phyloP scores from a whole-genome alignment of 2,329 filamentous ascomycete species.

The Colletotrichum liriopes region DNA sequence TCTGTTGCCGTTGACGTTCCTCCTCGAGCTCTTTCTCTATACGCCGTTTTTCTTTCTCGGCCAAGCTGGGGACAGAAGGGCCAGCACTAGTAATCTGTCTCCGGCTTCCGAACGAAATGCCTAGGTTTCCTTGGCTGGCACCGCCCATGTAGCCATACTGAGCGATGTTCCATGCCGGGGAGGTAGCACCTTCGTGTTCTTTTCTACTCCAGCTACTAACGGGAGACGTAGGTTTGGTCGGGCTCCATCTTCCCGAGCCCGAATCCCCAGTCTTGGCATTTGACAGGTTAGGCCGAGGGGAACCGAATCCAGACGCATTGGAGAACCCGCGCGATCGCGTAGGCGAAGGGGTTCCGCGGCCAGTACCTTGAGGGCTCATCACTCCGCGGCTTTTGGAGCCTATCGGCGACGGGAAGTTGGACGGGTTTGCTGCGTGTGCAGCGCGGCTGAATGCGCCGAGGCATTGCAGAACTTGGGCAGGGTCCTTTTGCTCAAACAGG shows the following conservation, averaged over 20 bases:
- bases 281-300: slow-evolving; percentile 56
- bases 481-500: slow-evolving; percentile 95
- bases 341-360: slow-evolving; percentile 62
- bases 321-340: slow-evolving; percentile 66
- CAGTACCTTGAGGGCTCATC: slow-evolving; percentile 78
- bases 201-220: slow-evolving; percentile 94
- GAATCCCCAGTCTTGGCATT: slow-evolving; percentile 70
- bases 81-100: slow-evolving; percentile 91
- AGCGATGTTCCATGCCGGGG: slow-evolving; percentile 97
- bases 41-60: slow-evolving; percentile 84
- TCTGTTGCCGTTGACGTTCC: slow-evolving; percentile 70
- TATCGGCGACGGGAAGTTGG: slow-evolving; percentile 81
- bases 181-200: slow-evolving; percentile 83
- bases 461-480: slow-evolving; percentile 95
- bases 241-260: slow-evolving; percentile 71
- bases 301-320: slow-evolving; percentile 65
- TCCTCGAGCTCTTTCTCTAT: slow-evolving; percentile 72
- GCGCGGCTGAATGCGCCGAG: slow-evolving; percentile 91
- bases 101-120: slow-evolving; percentile 91
- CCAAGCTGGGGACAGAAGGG: slow-evolving; percentile 84
- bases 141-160: slow-evolving; percentile 99
- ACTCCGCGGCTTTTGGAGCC: slow-evolving; percentile 75
- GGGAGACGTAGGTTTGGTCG: slow-evolving; percentile 72
- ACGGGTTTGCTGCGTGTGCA: slow-evolving; percentile 82
- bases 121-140: slow-evolving; percentile 94